Evolutionary conservation across 2,329 filamentous ascomycete genomes (phyloP), one percentile per base, ranked within the genome.

Genomic region (Lachnellula occidentalis): DNA sequence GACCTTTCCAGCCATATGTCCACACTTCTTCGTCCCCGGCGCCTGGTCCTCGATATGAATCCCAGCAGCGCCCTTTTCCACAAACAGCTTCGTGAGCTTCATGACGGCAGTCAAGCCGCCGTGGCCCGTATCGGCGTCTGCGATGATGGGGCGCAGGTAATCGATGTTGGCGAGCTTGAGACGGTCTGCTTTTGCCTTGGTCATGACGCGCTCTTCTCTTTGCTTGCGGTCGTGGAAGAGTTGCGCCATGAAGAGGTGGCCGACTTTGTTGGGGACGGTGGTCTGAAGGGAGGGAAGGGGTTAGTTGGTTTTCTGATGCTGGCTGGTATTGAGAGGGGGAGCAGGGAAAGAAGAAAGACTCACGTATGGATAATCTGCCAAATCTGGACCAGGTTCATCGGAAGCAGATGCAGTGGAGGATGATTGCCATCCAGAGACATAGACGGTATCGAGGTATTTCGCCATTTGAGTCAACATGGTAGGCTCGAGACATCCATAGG

Each of bases 391-490:
- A 24, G 94, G 94, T 77, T 99, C 94, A 67, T 99, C 91, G 6
- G 92, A 92, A 1, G 91, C 83, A 2, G 92, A 96, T 48, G 94
- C 94, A 7, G 94, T 99, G 22, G 92, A 96, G 1, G 92, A 97
- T 61, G 90, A 96, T 75, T 99, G 94, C 94, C 94, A 99, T 61
- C 94, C 94, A 52, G 94, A 97, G 59, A 99, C 94, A 72, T 99
- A 99, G 71, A 99, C 90, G 34, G 94, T 99, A 70, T 99, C 94
- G 59, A 99, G 81, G 73, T 95, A 97, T 75, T 97, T 96, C 66
- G 92, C 92, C 94, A 99, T 99, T 74, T 99, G 94, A 27, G 94
- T 97, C 71, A 99, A 82, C 89, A 96, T 96, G 54, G 95, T 96
- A 11, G 94, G 94, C 70, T 99, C 94, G 61, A 99, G 80, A 75